These are phyloP conservation scores for Scleroderma bovista DNA, from an alignment of 768 basidiomycete genomes.

Conservation along the genomic window DNA sequence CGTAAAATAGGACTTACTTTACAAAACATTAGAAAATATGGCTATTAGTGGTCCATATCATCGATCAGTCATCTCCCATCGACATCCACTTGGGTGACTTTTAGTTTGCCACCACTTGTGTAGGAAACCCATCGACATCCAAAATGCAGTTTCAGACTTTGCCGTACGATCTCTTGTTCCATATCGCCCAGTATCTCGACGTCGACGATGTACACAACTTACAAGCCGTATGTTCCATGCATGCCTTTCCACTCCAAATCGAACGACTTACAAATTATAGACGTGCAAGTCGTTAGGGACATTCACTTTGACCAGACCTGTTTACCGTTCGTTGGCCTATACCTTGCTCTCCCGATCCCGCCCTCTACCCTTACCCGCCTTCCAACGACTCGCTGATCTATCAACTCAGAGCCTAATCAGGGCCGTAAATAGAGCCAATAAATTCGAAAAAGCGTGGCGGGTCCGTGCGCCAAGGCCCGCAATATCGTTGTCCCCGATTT, in stretches of 20 bases:
- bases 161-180: constrained; percentile 67
- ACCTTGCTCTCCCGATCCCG: constrained; percentile 61
- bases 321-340: constrained; percentile 61
- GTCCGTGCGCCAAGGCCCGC: constrained; percentile 51
- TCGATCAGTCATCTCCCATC: no score
- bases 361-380: constrained; percentile 62
- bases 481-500: constrained; percentile 16
- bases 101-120: not conserved
- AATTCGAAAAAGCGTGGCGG: constrained; percentile 59
- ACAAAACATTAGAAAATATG: no score
- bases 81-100: not conserved
- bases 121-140: no score
- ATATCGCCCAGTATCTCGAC: constrained; percentile 59
- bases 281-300: constrained; percentile 57
- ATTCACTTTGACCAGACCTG: constrained; percentile 59
- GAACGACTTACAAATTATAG: constrained; percentile 27
- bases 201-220: constrained; percentile 55
- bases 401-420: constrained; percentile 55
- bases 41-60: no score
- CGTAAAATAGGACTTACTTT: no score
- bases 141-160: constrained; percentile 37
- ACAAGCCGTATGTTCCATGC: constrained; percentile 46
- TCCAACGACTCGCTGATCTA: constrained; percentile 63
- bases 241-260: not conserved
- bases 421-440: constrained; percentile 57